Base-by-base conservation (phyloP, 2,329 filamentous ascomycete genomes). In the Incumbomyces delicatus region DNA sequence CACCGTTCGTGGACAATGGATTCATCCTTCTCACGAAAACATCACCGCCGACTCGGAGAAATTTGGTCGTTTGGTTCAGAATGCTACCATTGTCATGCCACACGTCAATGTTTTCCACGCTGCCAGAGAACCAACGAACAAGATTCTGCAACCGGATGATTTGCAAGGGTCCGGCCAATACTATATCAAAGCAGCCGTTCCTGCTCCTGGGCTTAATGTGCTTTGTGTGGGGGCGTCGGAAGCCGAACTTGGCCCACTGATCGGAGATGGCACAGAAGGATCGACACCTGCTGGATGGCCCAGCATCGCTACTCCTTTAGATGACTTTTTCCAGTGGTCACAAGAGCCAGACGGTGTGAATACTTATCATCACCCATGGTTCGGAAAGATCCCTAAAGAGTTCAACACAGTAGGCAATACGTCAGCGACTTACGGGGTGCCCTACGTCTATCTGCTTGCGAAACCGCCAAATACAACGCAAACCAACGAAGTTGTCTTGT, bases 1-100 rank as follows among this genome's bases (percentile, higher is more conserved):
- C 0, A 87, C 83, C 0, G 69, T 89, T 46, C 72, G 66, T 1
- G 81, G 78, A 0, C 71, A 77, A 1, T 92, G 85, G 85, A 78
- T 88, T 32, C 72, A 83, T 47, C 68, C 63, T 0, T 46, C 48
- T 33, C 57, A 72, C 7, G 64, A 71, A 30, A 69, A 85, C 46
- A 73, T 80, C 14, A 69, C 70, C 0, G 61, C 66, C 2, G 65
- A 70, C 0, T 81, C 73, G 3, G 59, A 69, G 3, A 59, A 69
- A 10, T 61, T 76, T 44, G 64, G 68, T 0, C 71, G 83, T 20
- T 71, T 83, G 32, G 68, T 90, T 56, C 85, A 88, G 60, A 88
- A 89, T 52, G 77, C 87, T 20, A 85, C 82, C 0, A 71, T 89
- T 53, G 83, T 84, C 0, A 82, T 89, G 74, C 86, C 86, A 0